Conservation (phyloP, 495 filamentous ascomycete genomes). For the Neurospora hispaniola region DNA sequence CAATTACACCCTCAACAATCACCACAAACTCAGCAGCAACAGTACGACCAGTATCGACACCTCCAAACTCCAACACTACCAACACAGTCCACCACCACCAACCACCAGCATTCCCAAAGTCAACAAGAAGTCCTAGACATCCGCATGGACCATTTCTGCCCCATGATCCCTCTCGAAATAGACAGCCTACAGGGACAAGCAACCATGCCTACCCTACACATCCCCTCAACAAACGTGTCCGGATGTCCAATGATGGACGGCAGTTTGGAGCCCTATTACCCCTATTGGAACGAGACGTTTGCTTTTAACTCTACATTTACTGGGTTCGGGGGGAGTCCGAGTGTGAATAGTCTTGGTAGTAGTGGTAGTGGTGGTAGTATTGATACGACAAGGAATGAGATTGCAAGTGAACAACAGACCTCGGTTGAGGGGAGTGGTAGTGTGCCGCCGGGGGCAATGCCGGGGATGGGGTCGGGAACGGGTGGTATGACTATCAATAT, state of each 20-base stretch:
- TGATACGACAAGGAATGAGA: not conserved
- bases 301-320: not conserved
- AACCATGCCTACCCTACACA: not conserved
- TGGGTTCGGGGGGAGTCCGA: not conserved
- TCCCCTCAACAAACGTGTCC: slow-evolving; percentile 3
- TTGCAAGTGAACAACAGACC: not conserved
- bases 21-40: not conserved
- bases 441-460: slow-evolving; percentile 23
- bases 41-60: not conserved
- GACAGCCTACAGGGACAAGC: not conserved
- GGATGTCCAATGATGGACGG: slow-evolving; percentile 39
- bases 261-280: slow-evolving; percentile 29
- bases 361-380: not conserved
- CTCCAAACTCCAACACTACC: too few species aligned
- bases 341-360: not conserved
- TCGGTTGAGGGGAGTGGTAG: not conserved
- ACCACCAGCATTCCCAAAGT: not conserved
- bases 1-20: not conserved
- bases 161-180: not conserved
- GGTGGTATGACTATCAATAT: not conserved
- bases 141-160: not conserved
- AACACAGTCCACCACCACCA: not conserved
- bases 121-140: not conserved
- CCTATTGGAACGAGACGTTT: slow-evolving; percentile 30
- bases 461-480: slow-evolving; percentile 25